These are phyloP conservation scores for Davidsoniella eucalypti DNA, from an alignment of 2,329 filamentous ascomycete species.

Conservation along the genomic window DNA sequence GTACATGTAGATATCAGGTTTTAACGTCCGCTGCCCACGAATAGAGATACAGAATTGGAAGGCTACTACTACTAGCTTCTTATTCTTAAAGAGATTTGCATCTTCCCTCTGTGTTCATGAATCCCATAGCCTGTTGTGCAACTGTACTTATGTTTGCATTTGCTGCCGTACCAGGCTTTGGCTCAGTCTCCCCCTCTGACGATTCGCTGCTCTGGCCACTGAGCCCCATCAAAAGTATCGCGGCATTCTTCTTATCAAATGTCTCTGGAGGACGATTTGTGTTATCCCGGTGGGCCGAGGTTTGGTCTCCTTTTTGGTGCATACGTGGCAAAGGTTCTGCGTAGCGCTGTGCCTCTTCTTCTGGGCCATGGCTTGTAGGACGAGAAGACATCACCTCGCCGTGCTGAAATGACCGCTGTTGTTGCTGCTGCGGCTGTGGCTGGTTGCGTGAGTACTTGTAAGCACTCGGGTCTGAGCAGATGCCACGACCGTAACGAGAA, in stretches of 20 bases:
- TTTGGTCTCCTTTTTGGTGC: no score
- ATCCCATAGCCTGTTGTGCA: constrained; percentile 25
- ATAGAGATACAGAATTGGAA: not conserved
- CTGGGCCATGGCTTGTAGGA: no score
- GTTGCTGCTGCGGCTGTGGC: no score
- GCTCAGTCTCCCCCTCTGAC: constrained; percentile 13
- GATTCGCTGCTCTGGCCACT: constrained; percentile 23
- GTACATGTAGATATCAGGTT: no score
- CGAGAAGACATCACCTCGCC: no score
- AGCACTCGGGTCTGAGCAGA: constrained; percentile 1
- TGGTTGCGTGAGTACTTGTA: constrained; percentile 2
- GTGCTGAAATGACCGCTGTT: no score
- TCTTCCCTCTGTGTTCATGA: constrained; percentile 15
- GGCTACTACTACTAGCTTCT: not conserved
- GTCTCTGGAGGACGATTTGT: no score
- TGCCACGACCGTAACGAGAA: constrained; percentile 3
- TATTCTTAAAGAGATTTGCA: constrained; percentile 1
- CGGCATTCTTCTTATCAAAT: constrained; percentile 28
- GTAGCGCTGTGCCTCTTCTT: no score
- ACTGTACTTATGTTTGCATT: constrained; percentile 2
- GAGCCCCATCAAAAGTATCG: constrained; percentile 31
- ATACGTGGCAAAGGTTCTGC: no score
- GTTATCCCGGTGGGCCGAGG: no score
- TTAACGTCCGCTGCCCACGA: not conserved
- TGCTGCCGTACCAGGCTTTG: constrained; percentile 3